A percentile compares a stretch with the other conserved stretches of the same genome.
phyloP scores from a whole-genome alignment of 2,329 filamentous ascomycete genomes.

The Verruconis gallopava region DNA sequence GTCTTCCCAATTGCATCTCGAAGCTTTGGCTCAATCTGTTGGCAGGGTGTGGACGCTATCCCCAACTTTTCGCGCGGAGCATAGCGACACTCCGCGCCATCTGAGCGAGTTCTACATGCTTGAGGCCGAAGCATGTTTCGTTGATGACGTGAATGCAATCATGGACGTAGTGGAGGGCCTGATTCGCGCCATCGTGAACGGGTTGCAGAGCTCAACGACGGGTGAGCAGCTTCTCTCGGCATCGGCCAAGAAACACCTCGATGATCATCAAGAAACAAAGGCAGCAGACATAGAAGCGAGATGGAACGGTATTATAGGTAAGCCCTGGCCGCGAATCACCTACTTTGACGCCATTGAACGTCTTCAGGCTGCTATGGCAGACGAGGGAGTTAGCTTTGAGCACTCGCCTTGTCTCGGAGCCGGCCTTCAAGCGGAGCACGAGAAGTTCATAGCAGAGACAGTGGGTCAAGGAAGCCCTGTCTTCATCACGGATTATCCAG shows the following conservation, averaged over 20 bases:
- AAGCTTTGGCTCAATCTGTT: slow-evolving; percentile 77
- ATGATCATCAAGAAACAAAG: slow-evolving; percentile 24
- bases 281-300: slow-evolving; percentile 46
- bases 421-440: slow-evolving; percentile 81
- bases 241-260: slow-evolving; percentile 15
- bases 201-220: slow-evolving; percentile 36
- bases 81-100: slow-evolving; percentile 84
- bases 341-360: slow-evolving; percentile 65
- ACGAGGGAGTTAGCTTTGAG: slow-evolving; percentile 44
- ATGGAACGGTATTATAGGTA: slow-evolving; percentile 57
- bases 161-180: slow-evolving; percentile 74
- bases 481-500: slow-evolving; percentile 91
- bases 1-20: slow-evolving; percentile 85
- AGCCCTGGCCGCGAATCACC: slow-evolving; percentile 73
- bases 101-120: slow-evolving; percentile 99
- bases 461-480: slow-evolving; percentile 56
- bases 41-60: slow-evolving; percentile 89
- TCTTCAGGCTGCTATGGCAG: slow-evolving; percentile 46
- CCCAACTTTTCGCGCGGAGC: slow-evolving; percentile 86
- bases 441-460: slow-evolving; percentile 66
- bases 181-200: slow-evolving; percentile 45
- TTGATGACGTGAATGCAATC: slow-evolving; percentile 53
- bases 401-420: slow-evolving; percentile 56
- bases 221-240: slow-evolving; percentile 43
- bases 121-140: slow-evolving; percentile 78